phyloP scores from a whole-genome alignment of 1,139 yeast species.

The Saccharomyces hybrid region DNA sequence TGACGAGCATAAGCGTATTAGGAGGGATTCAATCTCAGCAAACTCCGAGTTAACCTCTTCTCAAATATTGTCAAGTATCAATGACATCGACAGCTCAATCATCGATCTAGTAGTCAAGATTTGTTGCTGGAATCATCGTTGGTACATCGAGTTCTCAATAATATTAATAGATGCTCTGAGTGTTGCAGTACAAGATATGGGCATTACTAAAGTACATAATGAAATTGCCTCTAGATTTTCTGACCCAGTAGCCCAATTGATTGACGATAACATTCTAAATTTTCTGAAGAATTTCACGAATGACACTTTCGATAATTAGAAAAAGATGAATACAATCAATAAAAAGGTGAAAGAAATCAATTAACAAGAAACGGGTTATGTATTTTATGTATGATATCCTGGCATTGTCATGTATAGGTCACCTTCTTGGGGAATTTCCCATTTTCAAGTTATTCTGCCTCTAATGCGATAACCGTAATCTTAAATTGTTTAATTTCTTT shows the following conservation, averaged over 20 bases:
- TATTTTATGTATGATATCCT: not conserved
- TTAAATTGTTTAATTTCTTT: not conserved
- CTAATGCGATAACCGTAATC: not conserved
- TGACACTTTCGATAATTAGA: constrained; percentile 22
- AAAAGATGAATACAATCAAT: not conserved
- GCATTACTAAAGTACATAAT: constrained; percentile 66
- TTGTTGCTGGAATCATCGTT: constrained; percentile 92
- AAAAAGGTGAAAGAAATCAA: not conserved
- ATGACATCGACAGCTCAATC: constrained; percentile 51
- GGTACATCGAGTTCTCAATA: constrained; percentile 91
- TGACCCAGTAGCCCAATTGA: constrained; percentile 32
- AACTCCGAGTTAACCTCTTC: constrained; percentile 28
- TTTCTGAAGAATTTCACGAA: constrained; percentile 26
- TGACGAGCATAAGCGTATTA: constrained; percentile 31
- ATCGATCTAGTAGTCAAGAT: constrained; percentile 68
- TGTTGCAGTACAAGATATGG: constrained; percentile 65
- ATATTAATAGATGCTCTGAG: constrained; percentile 48
- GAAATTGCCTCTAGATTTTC: constrained; percentile 70
- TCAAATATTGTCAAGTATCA: constrained; percentile 37
- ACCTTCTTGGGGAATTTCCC: not conserved
- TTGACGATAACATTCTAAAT: constrained; percentile 30
- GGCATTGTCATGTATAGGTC: not conserved
- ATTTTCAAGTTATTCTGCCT: not conserved
- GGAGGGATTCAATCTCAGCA: constrained; percentile 17
- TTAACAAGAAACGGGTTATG: not conserved